Percentiles rank a stretch among this genome's conserved stretches.
phyloP scores from a whole-genome alignment of 139 green algal species.

The Tetratostichococcus sp. region DNA sequence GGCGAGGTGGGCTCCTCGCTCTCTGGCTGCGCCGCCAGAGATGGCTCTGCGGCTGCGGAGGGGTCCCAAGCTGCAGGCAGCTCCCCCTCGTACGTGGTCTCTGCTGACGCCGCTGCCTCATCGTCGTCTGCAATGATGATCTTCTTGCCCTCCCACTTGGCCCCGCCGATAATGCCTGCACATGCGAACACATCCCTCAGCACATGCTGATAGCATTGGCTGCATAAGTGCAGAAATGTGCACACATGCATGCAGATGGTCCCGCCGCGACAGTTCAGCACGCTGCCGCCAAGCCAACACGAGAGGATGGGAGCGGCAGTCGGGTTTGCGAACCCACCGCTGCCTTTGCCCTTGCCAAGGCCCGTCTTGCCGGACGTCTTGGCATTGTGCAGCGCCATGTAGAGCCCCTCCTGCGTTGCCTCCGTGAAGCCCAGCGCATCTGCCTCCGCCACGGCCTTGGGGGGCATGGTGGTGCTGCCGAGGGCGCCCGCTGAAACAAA shows the following conservation, averaged over 20 bases:
- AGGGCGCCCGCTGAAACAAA: conserved; percentile 60
- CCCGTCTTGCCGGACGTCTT: conserved; percentile 44
- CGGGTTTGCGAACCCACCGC: conserved; percentile 1
- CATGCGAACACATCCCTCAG: too few species aligned
- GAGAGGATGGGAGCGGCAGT: too few species aligned
- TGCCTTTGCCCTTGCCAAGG: conserved; percentile 30
- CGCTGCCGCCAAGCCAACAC: too few species aligned
- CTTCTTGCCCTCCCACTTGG: conserved; percentile 69
- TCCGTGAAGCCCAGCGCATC: conserved; percentile 59
- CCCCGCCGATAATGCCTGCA: conserved; percentile 42
- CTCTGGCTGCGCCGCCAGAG: too few species aligned
- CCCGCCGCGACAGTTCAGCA: too few species aligned
- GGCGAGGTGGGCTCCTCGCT: too few species aligned
- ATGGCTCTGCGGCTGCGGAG: neutral
- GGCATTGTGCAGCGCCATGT: conserved; percentile 30
- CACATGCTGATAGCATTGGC: too few species aligned
- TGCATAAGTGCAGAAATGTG: too few species aligned
- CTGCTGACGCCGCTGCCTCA: conserved; percentile 1
- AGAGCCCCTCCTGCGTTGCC: conserved; percentile 51
- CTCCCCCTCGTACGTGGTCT: neutral
- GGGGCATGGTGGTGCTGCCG: conserved; percentile 46
- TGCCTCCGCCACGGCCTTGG: conserved; percentile 6
- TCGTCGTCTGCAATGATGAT: conserved; percentile 60
- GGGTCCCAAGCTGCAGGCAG: neutral
- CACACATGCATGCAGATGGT: too few species aligned